Evolutionary conservation across 192 early-diverging fungal genomes (phyloP).

Genomic region (Backusella psychrophila): DNA sequence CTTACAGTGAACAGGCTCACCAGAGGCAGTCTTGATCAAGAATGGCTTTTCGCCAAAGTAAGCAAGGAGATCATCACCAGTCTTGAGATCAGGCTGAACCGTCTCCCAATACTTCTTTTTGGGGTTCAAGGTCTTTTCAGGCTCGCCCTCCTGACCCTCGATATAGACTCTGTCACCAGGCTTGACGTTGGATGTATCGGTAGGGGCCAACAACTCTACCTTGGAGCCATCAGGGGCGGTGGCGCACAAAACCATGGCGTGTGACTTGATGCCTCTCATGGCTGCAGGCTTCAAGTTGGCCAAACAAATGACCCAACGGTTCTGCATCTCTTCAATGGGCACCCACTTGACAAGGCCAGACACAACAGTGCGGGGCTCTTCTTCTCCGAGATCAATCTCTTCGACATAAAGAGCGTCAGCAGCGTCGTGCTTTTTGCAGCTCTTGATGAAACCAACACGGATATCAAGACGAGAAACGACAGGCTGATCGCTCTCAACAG

Average conservation of each 20-base stretch:
- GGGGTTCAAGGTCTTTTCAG: constrained; percentile 91
- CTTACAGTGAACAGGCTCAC: constrained; percentile 49
- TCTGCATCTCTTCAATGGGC: constrained; percentile 84
- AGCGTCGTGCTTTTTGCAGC: constrained; percentile 87
- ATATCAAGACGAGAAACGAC: constrained; percentile 84
- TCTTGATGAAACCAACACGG: constrained; percentile 86
- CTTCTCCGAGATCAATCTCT: constrained; percentile 90
- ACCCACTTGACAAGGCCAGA: constrained; percentile 92
- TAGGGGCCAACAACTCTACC: constrained; percentile 89
- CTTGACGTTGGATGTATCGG: constrained; percentile 67
- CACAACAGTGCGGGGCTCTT: constrained; percentile 87
- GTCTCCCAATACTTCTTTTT: constrained; percentile 99
- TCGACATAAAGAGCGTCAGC: constrained; percentile 98
- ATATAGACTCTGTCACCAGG: constrained; percentile 93
- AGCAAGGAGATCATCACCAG: constrained; percentile 64
- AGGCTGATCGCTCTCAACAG: constrained; percentile 52
- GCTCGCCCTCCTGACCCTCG: constrained; percentile 84
- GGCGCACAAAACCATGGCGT: constrained; percentile 94
- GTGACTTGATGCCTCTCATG: constrained; percentile 94
- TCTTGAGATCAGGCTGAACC: constrained; percentile 86
- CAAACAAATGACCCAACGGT: constrained; percentile 68
- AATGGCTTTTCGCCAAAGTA: constrained; percentile 52
- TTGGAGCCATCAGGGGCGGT: constrained; percentile 78
- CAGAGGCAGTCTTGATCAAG: constrained; percentile 42
- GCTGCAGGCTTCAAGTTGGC: constrained; percentile 94